Evolutionary conservation across 208 protist genomes (phyloP).

Genomic region (Trypanosoma vivax): DNA sequence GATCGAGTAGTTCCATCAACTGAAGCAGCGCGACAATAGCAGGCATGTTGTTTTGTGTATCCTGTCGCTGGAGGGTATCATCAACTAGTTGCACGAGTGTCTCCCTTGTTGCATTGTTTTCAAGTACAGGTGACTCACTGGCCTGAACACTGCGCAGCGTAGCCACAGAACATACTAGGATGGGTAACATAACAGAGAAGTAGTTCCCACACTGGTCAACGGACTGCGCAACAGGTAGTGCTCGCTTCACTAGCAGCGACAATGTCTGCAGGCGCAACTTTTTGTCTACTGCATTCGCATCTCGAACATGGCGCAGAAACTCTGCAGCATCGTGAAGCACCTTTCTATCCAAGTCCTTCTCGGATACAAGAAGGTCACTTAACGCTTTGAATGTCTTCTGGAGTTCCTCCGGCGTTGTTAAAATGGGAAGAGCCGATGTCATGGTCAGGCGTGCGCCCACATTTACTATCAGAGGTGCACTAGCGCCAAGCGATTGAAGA

Average conservation of each 20-base stretch:
- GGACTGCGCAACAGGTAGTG: neutral
- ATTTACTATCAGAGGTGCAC: neutral
- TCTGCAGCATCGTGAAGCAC: constrained; percentile 9
- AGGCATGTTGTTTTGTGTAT: neutral
- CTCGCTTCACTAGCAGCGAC: neutral
- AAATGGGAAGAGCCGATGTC: constrained; percentile 1
- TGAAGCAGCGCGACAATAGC: constrained; percentile 7
- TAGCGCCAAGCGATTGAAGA: constrained; percentile 4
- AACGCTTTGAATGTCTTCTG: constrained; percentile 4
- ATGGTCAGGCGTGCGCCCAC: constrained; percentile 5
- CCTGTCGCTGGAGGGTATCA: neutral
- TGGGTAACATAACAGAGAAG: neutral
- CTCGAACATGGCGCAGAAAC: constrained; percentile 11
- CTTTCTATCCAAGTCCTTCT: neutral
- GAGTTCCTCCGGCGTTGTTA: constrained; percentile 12
- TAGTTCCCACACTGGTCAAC: neutral
- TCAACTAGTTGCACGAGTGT: neutral
- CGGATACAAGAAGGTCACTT: neutral
- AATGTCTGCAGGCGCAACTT: neutral
- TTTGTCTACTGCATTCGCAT: neutral
- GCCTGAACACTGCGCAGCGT: neutral
- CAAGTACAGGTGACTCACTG: neutral
- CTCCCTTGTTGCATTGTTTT: no score
- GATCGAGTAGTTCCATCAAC: constrained; percentile 17
- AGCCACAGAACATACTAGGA: neutral